Base-by-base conservation (phyloP, 1,284 basidiomycete species). In the Trametes sp. region DNA sequence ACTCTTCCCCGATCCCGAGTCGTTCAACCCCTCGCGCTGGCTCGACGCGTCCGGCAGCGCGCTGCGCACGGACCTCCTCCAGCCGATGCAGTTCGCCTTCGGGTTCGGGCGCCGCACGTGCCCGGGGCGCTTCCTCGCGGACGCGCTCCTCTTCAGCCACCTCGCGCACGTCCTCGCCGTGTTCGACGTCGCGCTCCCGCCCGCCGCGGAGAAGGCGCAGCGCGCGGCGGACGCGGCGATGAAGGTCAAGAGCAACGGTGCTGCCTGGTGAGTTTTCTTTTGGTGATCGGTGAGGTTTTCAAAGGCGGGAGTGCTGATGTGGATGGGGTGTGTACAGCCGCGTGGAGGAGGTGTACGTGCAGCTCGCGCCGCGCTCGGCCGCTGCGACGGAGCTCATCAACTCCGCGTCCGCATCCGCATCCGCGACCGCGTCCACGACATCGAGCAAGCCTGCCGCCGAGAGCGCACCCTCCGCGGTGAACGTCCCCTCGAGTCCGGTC, bases 11-110 rank as follows among this genome's bases (percentile, higher is more conserved):
- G 63, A 68, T n/a, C 69, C 69, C 19, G 64, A 68, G 52, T 36
- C 57, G 26, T 71, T 71, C 64, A 54, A 35, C 23, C 68, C 69
- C 24, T 59, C 58, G 23, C 65, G 69, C 24, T 71, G 66, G 63
- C 62, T 67, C 42, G 61, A 64, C 60, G 51, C 36, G 10, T 31
- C 64, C 21, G 59, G 48, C 54, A 57, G 36, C 24, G 36, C n/a
- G 36, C 62, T 78, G 33, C 62, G 53, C 23, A 23, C 33, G 11
- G 62, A 59, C 56, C 45, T 63, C 51, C 62, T 66, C 13, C 55
- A 61, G 66, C 49, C 68, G 68, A 60, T 84, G 83, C 19, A 59
- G 61, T 68, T 59, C 63, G 66, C 66, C 50, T 68, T 68, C 52
- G 66, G 63, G 41, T 68, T 65, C 59, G 66, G 66, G 36, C 59